A percentile compares a stretch with the other conserved stretches of the same genome.
These are phyloP conservation scores for Fusarium mexicanum DNA, from an alignment of 2,329 filamentous ascomycete species.

Conservation along the genomic window DNA sequence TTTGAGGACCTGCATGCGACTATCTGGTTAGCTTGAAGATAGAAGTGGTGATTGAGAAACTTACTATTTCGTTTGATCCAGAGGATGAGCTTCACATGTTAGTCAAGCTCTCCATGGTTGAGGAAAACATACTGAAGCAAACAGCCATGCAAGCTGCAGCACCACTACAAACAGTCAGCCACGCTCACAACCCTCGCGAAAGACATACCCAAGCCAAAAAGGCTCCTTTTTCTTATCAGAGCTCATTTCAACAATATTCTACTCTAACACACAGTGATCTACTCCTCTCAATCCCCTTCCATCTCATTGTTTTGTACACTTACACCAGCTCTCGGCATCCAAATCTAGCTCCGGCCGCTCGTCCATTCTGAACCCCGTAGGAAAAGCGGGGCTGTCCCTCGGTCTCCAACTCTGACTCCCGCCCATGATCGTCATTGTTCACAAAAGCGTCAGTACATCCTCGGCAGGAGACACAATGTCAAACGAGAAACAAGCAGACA, in stretches of 20 bases:
- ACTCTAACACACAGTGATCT: background rate
- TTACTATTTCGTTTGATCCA: constrained; percentile 58
- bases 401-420: constrained; percentile 34
- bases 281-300: background rate
- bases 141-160: constrained; percentile 57
- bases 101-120: background rate
- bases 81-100: constrained; percentile 50
- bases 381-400: constrained; percentile 28
- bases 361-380: constrained; percentile 20
- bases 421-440: constrained; percentile 22
- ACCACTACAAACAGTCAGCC: constrained; percentile 45
- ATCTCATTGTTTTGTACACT: constrained; percentile 24
- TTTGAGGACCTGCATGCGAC: constrained; percentile 57
- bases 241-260: constrained; percentile 17
- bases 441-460: constrained; percentile 21
- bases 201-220: constrained; percentile 55
- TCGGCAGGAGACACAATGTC: constrained; percentile 29
- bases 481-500: constrained; percentile 48
- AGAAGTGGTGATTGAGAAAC: background rate
- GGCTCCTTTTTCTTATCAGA: constrained; percentile 49
- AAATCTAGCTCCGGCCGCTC: constrained; percentile 25
- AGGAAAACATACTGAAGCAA: constrained; percentile 53
- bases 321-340: constrained; percentile 6
- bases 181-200: accelerated
- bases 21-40: constrained; percentile 13